phyloP scores from a whole-genome alignment of 176 grass and related monocot genomes.

The Carex myosuroides region DNA sequence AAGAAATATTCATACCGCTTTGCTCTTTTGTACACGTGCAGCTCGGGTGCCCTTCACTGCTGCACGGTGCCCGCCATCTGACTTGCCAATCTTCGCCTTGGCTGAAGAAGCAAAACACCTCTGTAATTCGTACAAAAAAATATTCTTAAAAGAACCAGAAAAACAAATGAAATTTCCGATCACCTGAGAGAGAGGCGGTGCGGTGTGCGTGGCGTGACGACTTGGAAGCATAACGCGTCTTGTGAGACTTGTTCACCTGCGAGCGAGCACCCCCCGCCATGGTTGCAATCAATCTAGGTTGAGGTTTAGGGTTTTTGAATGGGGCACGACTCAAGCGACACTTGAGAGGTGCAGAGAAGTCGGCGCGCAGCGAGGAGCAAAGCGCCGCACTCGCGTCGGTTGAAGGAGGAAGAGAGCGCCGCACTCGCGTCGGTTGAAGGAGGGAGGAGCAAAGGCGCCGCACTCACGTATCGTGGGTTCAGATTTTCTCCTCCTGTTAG shows the following conservation, averaged over 20 bases:
- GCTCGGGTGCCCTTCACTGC: conserved; percentile 59
- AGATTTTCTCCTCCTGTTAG: too few species aligned
- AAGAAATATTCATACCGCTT: conserved; percentile 39
- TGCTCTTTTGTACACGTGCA: conserved; percentile 71
- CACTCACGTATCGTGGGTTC: too few species aligned
- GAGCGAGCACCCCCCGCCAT: conserved; percentile 59
- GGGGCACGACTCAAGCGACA: too few species aligned
- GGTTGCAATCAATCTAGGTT: not conserved
- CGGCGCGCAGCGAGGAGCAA: too few species aligned
- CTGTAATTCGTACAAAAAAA: not conserved
- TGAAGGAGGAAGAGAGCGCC: too few species aligned
- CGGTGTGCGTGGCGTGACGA: conserved; percentile 71
- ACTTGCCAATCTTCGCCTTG: conserved; percentile 47
- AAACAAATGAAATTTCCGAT: not conserved
- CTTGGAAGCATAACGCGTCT: conserved; percentile 83
- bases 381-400: too few species aligned
- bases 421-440: too few species aligned
- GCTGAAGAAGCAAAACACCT: conserved; percentile 36
- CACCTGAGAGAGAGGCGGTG: conserved; percentile 16
- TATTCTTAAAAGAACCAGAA: not conserved
- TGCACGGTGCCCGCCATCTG: conserved; percentile 33
- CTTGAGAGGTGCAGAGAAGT: too few species aligned
- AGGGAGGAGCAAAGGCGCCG: too few species aligned
- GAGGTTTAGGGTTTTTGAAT: too few species aligned
- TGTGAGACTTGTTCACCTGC: conserved; percentile 94